phyloP scores from a whole-genome alignment of 2,329 filamentous ascomycete genomes.

The Plectosphaerella cucumerina region DNA sequence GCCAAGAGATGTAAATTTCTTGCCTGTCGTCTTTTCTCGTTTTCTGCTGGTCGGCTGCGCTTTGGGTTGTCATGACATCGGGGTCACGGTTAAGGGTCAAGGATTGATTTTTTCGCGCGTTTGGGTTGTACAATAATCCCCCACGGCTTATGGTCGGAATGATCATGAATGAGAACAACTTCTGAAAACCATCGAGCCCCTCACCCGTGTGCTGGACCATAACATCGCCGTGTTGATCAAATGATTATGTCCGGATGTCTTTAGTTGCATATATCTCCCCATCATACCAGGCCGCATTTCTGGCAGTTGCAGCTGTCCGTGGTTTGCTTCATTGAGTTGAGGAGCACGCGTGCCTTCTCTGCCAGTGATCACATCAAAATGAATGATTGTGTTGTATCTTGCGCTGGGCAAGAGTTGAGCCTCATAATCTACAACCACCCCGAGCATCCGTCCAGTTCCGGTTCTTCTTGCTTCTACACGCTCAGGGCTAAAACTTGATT shows the following conservation, averaged over 20 bases:
- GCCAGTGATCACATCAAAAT: too few species aligned
- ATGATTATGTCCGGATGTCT: too few species aligned
- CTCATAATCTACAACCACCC: not conserved
- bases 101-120: slow-evolving; percentile 47
- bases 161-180: slow-evolving; percentile 60
- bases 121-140: slow-evolving; percentile 70
- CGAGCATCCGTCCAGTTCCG: not conserved
- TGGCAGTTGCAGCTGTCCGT: too few species aligned
- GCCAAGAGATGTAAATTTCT: slow-evolving; percentile 83
- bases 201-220: not conserved
- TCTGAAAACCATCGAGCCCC: slow-evolving; percentile 31
- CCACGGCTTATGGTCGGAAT: slow-evolving; percentile 47
- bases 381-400: not conserved
- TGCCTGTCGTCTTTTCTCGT: slow-evolving; percentile 42
- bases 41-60: slow-evolving; percentile 54
- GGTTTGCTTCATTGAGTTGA: too few species aligned
- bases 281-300: too few species aligned
- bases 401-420: not conserved
- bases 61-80: slow-evolving; percentile 78
- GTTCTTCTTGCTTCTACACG: not conserved
- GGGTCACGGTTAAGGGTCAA: slow-evolving; percentile 76
- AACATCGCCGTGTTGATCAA: too few species aligned
- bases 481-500: slow-evolving; percentile 37
- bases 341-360: too few species aligned
- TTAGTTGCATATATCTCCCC: too few species aligned